Conservation (phyloP, 257 asterid genomes). For the Fraxinus americana region DNA sequence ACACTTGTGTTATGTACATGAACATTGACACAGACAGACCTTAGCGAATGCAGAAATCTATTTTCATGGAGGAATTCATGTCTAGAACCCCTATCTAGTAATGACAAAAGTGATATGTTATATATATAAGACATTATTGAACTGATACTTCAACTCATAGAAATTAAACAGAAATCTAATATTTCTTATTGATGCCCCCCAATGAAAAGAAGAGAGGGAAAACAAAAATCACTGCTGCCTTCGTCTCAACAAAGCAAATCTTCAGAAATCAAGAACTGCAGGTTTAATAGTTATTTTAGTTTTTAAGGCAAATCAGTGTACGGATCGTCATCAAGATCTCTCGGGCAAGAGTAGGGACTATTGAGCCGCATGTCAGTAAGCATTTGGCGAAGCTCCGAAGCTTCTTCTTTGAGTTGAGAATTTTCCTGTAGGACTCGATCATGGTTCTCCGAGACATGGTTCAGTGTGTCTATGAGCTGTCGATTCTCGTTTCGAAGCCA, state of each 20-base stretch:
- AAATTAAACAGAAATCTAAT: slow-evolving; percentile 20
- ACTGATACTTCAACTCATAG: slow-evolving; percentile 28
- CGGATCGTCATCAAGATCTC: slow-evolving; percentile 54
- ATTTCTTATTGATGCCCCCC: slow-evolving; percentile 25
- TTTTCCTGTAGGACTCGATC: slow-evolving; percentile 66
- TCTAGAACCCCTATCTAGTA: background rate
- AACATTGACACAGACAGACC: slow-evolving; percentile 16
- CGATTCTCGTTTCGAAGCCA: slow-evolving; percentile 85
- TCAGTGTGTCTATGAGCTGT: slow-evolving; percentile 64
- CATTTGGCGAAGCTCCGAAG: slow-evolving; percentile 74
- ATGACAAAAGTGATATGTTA: background rate
- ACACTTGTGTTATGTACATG: slow-evolving; percentile 7
- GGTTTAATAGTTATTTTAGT: slow-evolving; percentile 17
- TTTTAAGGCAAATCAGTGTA: slow-evolving; percentile 39
- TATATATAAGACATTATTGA: slow-evolving; percentile 24
- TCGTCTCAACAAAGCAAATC: slow-evolving; percentile 31
- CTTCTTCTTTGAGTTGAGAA: slow-evolving; percentile 66
- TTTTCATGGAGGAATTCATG: slow-evolving; percentile 15
- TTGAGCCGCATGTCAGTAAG: slow-evolving; percentile 60
- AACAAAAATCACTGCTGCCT: slow-evolving; percentile 35
- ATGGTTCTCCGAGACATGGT: slow-evolving; percentile 60
- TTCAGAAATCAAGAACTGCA: slow-evolving; percentile 18
- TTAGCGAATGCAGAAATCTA: background rate
- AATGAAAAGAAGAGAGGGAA: slow-evolving; percentile 30
- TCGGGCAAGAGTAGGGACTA: slow-evolving; percentile 50